Evolutionary conservation across 352 stramenopile genomes (phyloP), one percentile per base, ranked within the genome.

Genomic region (Globisporangium cystogenes): DNA sequence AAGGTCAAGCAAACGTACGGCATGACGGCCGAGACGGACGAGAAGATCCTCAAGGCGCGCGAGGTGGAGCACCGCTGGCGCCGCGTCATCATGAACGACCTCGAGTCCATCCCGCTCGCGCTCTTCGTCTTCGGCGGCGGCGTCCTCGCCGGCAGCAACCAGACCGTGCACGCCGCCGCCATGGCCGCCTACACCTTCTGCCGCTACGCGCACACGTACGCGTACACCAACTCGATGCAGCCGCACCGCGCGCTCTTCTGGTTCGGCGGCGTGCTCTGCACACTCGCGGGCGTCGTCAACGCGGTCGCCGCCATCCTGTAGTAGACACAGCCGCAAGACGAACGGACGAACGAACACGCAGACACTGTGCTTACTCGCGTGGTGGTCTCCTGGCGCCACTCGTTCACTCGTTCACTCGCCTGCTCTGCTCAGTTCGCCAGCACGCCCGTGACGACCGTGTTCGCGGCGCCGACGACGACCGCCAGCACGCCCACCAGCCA

Each of bases 71-170:
- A 65, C 23, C 75, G 75, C 39, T 86, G 72, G 70, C 59, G 59
- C n/a, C 65, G 61, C 54, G 82, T 87, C 51, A 55, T 85, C 10
- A 52, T 53, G 41, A 87, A 86, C 59, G 76, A 87, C 57, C 57
- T 86, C 39, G 76, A 86, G 59, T 70, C 66, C 20, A 76, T 89
- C 49, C 78, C 78, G 4, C 47, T 86, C 3, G 72, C 64, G 46
- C 70, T 87, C 18, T 44, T 75, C 27, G 59, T 84, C 24, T 84
- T 85, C 39, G 75, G 56, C 23, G 68, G 51, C 7, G 72, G 71
- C 14, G 66, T 82, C 26, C 61, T 82, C 31, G 62, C 70, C 18
- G 64, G 61, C 18, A 58, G 52, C 23, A 69, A 79, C 60, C 39
- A 64, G 14, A 57, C 20, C 3, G 67, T 86, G 42, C 71, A 81